Conservation (phyloP, 257 asterid genomes). For the Solanum etuberosum region DNA sequence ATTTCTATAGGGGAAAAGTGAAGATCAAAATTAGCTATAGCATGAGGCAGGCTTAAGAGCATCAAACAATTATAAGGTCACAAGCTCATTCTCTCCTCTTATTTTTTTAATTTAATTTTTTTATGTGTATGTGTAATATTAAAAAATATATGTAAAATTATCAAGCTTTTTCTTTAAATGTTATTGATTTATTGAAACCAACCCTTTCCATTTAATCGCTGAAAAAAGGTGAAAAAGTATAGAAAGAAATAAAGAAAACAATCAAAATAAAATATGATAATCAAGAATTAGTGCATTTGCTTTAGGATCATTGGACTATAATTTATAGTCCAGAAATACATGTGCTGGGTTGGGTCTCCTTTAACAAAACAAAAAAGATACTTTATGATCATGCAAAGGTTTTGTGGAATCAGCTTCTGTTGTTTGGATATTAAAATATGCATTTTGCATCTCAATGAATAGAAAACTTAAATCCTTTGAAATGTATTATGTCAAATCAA, state of each 20-base stretch:
- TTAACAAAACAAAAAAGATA: background rate
- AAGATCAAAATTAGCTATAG: background rate
- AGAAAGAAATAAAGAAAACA: background rate
- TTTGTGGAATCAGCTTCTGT: constrained; percentile 8
- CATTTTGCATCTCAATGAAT: background rate
- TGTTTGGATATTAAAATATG: background rate
- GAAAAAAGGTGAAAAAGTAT: background rate
- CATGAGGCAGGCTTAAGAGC: background rate
- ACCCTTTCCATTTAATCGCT: background rate
- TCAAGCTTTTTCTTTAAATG: too few species aligned
- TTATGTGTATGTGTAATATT: too few species aligned
- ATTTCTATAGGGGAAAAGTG: background rate
- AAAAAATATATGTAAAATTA: too few species aligned
- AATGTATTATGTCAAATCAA: constrained; percentile 12
- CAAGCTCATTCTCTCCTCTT: background rate
- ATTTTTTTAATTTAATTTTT: too few species aligned
- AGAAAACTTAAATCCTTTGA: background rate
- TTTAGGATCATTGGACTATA: background rate
- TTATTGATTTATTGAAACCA: background rate
- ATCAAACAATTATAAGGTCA: background rate
- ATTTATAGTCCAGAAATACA: background rate
- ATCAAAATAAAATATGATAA: background rate
- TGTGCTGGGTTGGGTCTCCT: background rate
- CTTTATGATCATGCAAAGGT: background rate
- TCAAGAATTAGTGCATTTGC: background rate